Evolutionary conservation across 768 basidiomycete species (phyloP).

Genomic region (Ephemerocybe angulata): DNA sequence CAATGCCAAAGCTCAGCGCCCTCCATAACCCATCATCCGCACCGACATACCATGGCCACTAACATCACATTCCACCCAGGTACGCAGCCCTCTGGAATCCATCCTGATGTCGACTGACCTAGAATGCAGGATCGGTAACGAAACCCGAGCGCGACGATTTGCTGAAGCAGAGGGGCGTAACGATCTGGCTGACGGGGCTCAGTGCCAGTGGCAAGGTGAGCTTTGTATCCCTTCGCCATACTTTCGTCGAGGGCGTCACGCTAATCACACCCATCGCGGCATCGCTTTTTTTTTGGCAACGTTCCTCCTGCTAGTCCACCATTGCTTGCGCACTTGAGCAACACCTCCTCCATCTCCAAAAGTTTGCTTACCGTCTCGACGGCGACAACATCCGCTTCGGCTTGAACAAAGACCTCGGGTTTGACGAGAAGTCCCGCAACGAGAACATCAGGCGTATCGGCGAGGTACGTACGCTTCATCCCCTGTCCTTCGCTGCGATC

Average conservation of each 20-base stretch:
- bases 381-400: constrained; percentile 97
- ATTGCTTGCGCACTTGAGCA: constrained; percentile 97
- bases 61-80: constrained; percentile 73
- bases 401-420: constrained; percentile 94
- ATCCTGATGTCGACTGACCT: not conserved
- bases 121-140: constrained; percentile 63
- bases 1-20: not conserved
- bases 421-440: constrained; percentile 85
- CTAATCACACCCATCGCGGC: not conserved
- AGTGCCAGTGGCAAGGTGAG: constrained; percentile 91
- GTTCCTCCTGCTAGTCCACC: too few species aligned
- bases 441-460: constrained; percentile 97
- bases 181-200: constrained; percentile 95
- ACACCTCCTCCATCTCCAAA: constrained; percentile 81
- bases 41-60: constrained; percentile 31
- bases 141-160: constrained; percentile 61
- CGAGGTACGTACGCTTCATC: constrained; percentile 61
- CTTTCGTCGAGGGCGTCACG: not conserved
- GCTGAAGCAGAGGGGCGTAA: constrained; percentile 79
- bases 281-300: too few species aligned
- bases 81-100: constrained; percentile 19
- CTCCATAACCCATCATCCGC: not conserved
- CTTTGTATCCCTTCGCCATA: not conserved
- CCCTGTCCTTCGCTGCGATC: not conserved
- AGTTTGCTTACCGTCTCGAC: constrained; percentile 88